Evolutionary conservation across 371 early-diverging fungal genomes (phyloP).

Genomic region (Actinomortierella wolfii): DNA sequence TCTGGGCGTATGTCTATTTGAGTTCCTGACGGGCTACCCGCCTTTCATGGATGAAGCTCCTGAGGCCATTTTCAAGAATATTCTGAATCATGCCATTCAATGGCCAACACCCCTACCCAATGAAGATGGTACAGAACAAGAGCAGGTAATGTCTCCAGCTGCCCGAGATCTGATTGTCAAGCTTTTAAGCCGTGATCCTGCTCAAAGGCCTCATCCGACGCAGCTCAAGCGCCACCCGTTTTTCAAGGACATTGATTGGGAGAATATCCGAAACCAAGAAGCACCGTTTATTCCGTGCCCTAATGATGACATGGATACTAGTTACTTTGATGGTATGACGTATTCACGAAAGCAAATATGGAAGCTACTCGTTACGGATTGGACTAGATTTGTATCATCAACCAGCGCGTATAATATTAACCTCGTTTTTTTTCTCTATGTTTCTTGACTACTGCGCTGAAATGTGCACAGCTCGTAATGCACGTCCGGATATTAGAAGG

Average conservation of each 20-base stretch:
- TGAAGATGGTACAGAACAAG: too few relatives aligned
- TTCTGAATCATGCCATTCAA: constrained; percentile 70
- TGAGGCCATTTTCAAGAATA: constrained; percentile 84
- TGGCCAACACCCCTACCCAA: constrained; percentile 68
- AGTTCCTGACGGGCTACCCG: constrained; percentile 84
- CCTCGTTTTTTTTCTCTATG: neutral
- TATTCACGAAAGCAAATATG: constrained; percentile 14
- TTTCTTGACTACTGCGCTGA: constrained; percentile 1
- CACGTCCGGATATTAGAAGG: constrained; percentile 37
- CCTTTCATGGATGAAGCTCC: constrained; percentile 87
- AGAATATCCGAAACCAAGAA: constrained; percentile 61
- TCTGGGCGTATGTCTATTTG: constrained; percentile 89
- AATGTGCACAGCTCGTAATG: constrained; percentile 27
- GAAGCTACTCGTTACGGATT: constrained; percentile 53
- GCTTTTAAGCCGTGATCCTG: constrained; percentile 77
- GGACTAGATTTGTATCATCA: neutral
- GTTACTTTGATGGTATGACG: constrained; percentile 77
- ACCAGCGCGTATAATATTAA: neutral
- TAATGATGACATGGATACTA: constrained; percentile 73
- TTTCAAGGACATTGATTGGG: constrained; percentile 79
- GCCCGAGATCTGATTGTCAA: constrained; percentile 72
- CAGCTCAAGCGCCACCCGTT: constrained; percentile 77
- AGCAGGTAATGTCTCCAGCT: constrained; percentile 57
- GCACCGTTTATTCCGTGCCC: constrained; percentile 83
- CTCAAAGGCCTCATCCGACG: constrained; percentile 58